Evolutionary conservation across 768 basidiomycete species (phyloP), one percentile per base, ranked within the genome.

Genomic region (Butyriboletus loyo): DNA sequence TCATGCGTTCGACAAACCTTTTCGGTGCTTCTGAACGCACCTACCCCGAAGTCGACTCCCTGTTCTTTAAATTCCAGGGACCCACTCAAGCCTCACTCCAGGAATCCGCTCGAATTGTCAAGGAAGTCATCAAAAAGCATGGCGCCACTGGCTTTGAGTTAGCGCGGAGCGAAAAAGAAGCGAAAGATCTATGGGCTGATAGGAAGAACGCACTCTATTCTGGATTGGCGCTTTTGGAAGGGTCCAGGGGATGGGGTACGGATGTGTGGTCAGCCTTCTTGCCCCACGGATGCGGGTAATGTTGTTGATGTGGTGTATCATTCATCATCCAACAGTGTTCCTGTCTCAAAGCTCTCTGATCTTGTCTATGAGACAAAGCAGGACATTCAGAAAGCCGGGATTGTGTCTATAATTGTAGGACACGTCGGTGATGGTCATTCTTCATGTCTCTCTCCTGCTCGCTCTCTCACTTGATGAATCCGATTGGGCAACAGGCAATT

Each of bases 51-150:
- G 73, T 72, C 25, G 89, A 92, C 64, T 83, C 80, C 21, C 75
- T 96, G 11, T 91, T 92, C 73, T 88, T 96, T 79, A 92, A 93
- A 67, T 84, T 96, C 66, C 89, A 92, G 60, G 89, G 89, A 11
- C 78, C 84, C 9, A 79, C 84, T 1, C 71, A 74, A 1, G 71
- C 76, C 2, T 77, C 84, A 4, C 70, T 91, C n/a, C 65, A 73
- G 2, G 86, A 87, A 57, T 83, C 84, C 0, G 81, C 85, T 0
- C 70, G 73, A 7, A 74, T 85, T 15, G 83, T 86, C 24, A 73
- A 82, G 56, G 70, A 69, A 44, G 74, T 91, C 28, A 76, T 81
- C 9, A 74, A 77, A 65, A 81, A 78, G 62, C 77, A 93, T 52
- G 87, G 87, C 0, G 88, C 86, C 4, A 78, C 76, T 9, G 79